These are phyloP conservation scores for Smallanthus sonchifolius DNA, from an alignment of 129 eudicot species.

Conservation along the genomic window DNA sequence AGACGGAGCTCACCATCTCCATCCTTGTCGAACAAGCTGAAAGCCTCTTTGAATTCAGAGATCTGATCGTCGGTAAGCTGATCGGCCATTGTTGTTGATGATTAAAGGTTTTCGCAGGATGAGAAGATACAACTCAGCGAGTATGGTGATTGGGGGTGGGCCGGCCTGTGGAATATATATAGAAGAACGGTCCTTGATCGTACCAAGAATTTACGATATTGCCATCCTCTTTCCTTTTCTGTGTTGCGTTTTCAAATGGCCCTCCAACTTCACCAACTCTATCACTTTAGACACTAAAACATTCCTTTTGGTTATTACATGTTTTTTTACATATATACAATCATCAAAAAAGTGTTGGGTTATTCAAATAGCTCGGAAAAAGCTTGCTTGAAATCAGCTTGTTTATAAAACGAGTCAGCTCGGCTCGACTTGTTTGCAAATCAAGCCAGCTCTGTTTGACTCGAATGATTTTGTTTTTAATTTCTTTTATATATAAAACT, in stretches of 20 bases:
- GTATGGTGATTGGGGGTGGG: constrained; percentile 7
- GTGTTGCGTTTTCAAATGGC: neutral
- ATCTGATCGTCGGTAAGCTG: constrained; percentile 66
- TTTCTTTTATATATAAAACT: too few species aligned
- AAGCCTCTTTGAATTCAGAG: constrained; percentile 66
- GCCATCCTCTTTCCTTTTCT: neutral
- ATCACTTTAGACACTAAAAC: neutral
- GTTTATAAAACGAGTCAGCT: too few species aligned
- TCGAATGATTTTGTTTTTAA: too few species aligned
- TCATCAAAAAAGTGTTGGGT: too few species aligned
- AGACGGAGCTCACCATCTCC: constrained; percentile 45
- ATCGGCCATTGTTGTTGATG: constrained; percentile 44
- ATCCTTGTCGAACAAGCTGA: constrained; percentile 62
- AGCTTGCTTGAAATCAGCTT: too few species aligned
- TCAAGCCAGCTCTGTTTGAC: too few species aligned
- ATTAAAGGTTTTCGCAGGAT: neutral
- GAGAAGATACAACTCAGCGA: neutral
- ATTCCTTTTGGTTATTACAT: too few species aligned
- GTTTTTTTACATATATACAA: too few species aligned
- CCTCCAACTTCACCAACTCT: neutral
- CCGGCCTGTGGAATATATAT: constrained; percentile 24
- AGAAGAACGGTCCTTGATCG: constrained; percentile 26
- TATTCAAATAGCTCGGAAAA: too few species aligned
- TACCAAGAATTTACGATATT: neutral
- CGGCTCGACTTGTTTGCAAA: too few species aligned